Evolutionary conservation across 2,329 filamentous ascomycete genomes (phyloP), one percentile per base, ranked within the genome.

Genomic region (Lachnellula arida): DNA sequence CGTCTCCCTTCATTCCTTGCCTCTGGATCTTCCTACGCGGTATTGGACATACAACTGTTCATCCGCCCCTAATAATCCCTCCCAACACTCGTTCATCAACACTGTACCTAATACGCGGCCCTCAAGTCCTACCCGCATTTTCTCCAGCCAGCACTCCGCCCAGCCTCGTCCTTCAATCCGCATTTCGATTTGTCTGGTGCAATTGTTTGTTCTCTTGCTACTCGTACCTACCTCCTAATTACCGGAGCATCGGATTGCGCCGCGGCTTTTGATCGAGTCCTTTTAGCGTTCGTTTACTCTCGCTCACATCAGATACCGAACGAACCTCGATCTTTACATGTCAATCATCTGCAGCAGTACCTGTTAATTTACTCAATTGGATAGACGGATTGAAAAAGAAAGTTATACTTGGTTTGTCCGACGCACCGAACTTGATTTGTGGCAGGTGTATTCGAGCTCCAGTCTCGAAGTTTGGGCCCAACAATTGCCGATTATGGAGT

Each of bases 401-500:
- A 5, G 25, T 34, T 22, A 6, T 12, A 8, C 28, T 9, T n/a
- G 9, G 42, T 17, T 28, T 28, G 14, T 46, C 19, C 25, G 46
- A 34, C 37, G 51, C 49, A 28, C 51, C 49, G 19, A 43, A 28
- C 43, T 56, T 44, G 49, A 54, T 57, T 55, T 51, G 54, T 50
- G 48, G 47, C 55, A 25, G 58, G 47, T 55, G 40, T 40, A 49
- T 52, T 47, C 34, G 46, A 55, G 50, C 49, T 37, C 43, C 48
- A 19, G 17, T 48, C 32, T 42, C 43, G 17, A 53, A 51, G 17
- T 58, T 46, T 48, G 56, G 55, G 28, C 49, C 44, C 55, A 54
- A 57, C 32, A 49, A 19, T 62, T 59, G 44, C 55, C 54, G 50
- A 64, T 58, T 49, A 68, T 68, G 63, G 64, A 61, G 34, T 68